Conservation (phyloP, 352 stramenopile species). For the Pythium insidiosum region DNA sequence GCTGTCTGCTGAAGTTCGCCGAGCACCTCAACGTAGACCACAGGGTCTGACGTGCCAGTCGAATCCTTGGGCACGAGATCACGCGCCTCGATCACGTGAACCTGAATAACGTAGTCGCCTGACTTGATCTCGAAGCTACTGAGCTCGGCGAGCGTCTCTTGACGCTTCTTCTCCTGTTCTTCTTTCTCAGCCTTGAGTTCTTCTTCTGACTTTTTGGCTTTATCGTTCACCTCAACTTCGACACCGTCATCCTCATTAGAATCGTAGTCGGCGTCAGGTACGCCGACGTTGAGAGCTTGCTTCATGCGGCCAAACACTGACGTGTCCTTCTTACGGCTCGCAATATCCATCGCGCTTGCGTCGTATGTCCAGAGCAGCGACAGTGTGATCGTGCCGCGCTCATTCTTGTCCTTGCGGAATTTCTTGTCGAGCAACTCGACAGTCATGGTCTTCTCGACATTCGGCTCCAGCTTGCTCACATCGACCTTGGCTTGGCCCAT, state of each 20-base stretch:
- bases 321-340: slow-evolving; percentile 64
- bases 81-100: slow-evolving; percentile 87
- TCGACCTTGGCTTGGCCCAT: slow-evolving; percentile 63
- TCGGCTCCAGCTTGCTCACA: slow-evolving; percentile 35
- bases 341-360: slow-evolving; percentile 39
- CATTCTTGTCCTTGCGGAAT: slow-evolving; percentile 58
- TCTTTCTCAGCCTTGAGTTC: slow-evolving; percentile 66
- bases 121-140: slow-evolving; percentile 80
- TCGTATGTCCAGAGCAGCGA: slow-evolving; percentile 55
- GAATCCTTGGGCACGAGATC: slow-evolving; percentile 84
- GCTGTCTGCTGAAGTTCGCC: slow-evolving; percentile 78
- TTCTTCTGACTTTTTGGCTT: slow-evolving; percentile 44
- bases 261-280: slow-evolving; percentile 63
- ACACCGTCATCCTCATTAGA: slow-evolving; percentile 64
- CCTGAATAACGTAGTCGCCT: slow-evolving; percentile 83
- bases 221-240: slow-evolving; percentile 40
- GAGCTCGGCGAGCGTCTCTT: slow-evolving; percentile 69
- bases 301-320: slow-evolving; percentile 40
- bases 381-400: slow-evolving; percentile 42
- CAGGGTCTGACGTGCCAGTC: slow-evolving; percentile 85
- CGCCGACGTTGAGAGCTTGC: slow-evolving; percentile 26
- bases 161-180: slow-evolving; percentile 62
- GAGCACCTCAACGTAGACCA: slow-evolving; percentile 87
- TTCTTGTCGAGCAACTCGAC: slow-evolving; percentile 55
- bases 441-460: slow-evolving; percentile 46